A percentile compares a stretch with the other conserved stretches of the same genome.
These are phyloP conservation scores for Fusarium secorum DNA, from an alignment of 2,329 filamentous ascomycete genomes.

Conservation along the genomic window DNA sequence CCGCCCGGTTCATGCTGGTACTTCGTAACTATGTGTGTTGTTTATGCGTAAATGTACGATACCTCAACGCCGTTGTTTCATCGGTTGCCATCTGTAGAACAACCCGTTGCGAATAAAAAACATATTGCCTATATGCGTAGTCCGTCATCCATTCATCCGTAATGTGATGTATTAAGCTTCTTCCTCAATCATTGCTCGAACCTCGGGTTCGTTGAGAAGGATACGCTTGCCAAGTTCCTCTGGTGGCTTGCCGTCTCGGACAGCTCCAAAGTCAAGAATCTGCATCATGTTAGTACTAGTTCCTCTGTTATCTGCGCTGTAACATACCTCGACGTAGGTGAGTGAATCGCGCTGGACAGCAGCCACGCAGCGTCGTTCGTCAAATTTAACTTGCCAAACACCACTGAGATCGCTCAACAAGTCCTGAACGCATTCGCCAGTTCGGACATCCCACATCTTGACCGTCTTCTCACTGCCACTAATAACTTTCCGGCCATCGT, in stretches of 20 bases:
- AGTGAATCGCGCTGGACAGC: slow-evolving; percentile 91
- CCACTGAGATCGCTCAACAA: slow-evolving; percentile 90
- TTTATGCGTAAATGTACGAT: slow-evolving; percentile 35
- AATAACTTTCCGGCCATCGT: slow-evolving; percentile 95
- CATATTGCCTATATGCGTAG: slow-evolving; percentile 17
- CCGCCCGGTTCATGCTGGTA: slow-evolving; percentile 37
- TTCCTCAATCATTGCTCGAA: slow-evolving; percentile 59
- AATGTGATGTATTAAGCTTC: slow-evolving; percentile 42
- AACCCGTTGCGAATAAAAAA: slow-evolving; percentile 27
- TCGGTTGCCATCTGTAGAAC: slow-evolving; percentile 17
- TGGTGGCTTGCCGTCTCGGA: slow-evolving; percentile 82
- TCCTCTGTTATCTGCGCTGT: background rate
- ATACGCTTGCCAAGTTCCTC: slow-evolving; percentile 83
- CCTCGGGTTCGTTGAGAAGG: slow-evolving; percentile 66
- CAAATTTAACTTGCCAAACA: slow-evolving; percentile 99
- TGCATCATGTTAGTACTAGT: slow-evolving; percentile 48
- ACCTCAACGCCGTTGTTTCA: slow-evolving; percentile 37
- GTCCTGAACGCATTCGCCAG: slow-evolving; percentile 90
- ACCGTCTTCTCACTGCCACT: slow-evolving; percentile 93
- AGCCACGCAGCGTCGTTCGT: slow-evolving; percentile 92
- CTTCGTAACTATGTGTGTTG: slow-evolving; percentile 35
- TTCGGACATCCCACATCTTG: slow-evolving; percentile 98
- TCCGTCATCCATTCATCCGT: background rate
- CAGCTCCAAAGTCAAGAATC: slow-evolving; percentile 97
- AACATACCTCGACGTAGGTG: slow-evolving; percentile 92